Evolutionary conservation across 164 flowering plant species (phyloP).

Genomic region (Santalum album): DNA sequence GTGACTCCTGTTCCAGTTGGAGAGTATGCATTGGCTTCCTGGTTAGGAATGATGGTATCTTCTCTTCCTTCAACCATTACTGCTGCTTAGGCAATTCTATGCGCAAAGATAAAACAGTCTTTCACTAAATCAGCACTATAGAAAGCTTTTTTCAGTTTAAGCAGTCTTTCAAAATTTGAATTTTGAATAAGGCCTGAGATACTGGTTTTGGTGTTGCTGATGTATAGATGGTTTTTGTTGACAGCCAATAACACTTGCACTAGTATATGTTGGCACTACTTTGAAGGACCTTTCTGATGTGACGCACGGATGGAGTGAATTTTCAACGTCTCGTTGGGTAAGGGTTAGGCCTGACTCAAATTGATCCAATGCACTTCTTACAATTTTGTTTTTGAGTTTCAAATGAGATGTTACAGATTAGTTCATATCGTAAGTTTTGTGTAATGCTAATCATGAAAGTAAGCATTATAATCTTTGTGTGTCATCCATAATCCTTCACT

Average conservation of each 20-base stretch:
- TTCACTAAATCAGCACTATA: too few relatives aligned
- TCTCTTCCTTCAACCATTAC: not conserved
- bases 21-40: constrained; percentile 86
- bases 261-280: constrained; percentile 94
- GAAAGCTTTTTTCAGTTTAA: too few relatives aligned
- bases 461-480: too few relatives aligned
- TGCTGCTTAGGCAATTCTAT: not conserved
- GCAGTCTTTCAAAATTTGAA: too few relatives aligned
- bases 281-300: constrained; percentile 96
- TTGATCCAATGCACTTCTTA: not conserved
- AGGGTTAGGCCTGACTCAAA: constrained; percentile 16
- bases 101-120: too few relatives aligned
- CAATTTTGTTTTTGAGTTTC: not conserved
- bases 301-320: constrained; percentile 82
- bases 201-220: not conserved
- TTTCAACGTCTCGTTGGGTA: constrained; percentile 82
- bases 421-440: too few relatives aligned
- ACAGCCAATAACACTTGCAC: constrained; percentile 85
- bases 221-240: constrained; percentile 3
- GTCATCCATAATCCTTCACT: too few relatives aligned
- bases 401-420: not conserved
- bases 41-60: constrained; percentile 98
- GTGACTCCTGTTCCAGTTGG: constrained; percentile 78
- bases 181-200: not conserved
- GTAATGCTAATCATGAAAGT: too few relatives aligned